Evolutionary conservation across 2,329 filamentous ascomycete species (phyloP).

Genomic region (Trichoderma atrobrunneum): DNA sequence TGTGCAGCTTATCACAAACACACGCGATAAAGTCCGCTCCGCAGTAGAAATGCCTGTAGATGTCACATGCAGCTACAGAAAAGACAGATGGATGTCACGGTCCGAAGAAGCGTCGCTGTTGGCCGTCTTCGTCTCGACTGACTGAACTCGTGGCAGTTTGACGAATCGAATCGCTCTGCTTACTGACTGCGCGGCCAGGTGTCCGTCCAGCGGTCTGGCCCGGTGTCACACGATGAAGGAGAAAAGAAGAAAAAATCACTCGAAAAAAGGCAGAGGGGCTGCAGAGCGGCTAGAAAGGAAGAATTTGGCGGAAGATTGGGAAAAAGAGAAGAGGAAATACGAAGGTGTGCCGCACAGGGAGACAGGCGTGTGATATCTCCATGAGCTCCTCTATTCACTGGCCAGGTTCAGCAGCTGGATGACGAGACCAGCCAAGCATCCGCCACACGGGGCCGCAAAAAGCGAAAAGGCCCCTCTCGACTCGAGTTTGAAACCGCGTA

Average conservation of each 20-base stretch:
- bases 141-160: background rate
- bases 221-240: background rate
- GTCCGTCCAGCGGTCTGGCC: conserved; percentile 6
- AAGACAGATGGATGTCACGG: background rate
- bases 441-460: conserved; percentile 7
- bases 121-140: background rate
- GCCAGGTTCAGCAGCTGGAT: background rate
- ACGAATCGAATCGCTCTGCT: conserved; percentile 12
- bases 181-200: background rate
- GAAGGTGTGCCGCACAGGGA: conserved; percentile 19
- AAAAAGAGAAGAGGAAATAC: conserved; percentile 11
- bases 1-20: background rate
- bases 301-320: background rate
- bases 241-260: background rate
- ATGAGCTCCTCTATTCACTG: conserved; percentile 17
- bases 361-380: conserved; percentile 5
- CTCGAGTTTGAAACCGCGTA: conserved; percentile 18
- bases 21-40: background rate
- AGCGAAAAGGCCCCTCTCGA: background rate
- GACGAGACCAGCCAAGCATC: background rate
- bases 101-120: background rate
- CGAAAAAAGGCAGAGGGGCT: background rate
- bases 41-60: background rate
- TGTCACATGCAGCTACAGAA: background rate
- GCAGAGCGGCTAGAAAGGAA: conserved; percentile 1